These are phyloP conservation scores for Aspergillus nanangensis DNA, from an alignment of 495 filamentous ascomycete species.

Conservation along the genomic window DNA sequence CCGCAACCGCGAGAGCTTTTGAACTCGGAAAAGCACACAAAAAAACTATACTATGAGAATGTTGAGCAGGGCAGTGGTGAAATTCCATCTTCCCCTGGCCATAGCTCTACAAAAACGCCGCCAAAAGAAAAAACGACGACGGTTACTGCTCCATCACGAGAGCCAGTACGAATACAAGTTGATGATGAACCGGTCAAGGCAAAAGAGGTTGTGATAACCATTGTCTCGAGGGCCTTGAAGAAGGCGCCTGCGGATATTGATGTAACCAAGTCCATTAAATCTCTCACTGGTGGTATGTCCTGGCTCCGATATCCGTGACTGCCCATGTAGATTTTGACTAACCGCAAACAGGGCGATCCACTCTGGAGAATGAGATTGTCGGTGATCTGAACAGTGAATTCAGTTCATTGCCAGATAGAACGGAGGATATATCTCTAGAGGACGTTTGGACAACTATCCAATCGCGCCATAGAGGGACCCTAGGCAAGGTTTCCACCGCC, in stretches of 20 bases:
- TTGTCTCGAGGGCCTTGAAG: conserved; percentile 97
- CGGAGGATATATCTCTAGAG: conserved; percentile 93
- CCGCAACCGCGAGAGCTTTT: too few relatives aligned
- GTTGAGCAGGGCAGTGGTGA: too few relatives aligned
- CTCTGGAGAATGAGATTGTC: conserved; percentile 92
- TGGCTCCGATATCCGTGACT: not conserved
- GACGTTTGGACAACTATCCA: conserved; percentile 96
- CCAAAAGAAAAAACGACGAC: too few relatives aligned
- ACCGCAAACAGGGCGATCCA: too few relatives aligned
- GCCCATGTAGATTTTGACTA: too few relatives aligned
- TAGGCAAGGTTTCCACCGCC: conserved; percentile 93
- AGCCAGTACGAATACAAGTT: conserved; percentile 84
- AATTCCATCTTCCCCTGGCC: too few relatives aligned
- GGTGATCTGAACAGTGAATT: conserved; percentile 98
- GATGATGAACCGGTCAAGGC: conserved; percentile 83
- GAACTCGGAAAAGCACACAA: too few relatives aligned
- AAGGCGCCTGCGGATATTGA: conserved; percentile 87
- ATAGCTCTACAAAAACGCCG: too few relatives aligned
- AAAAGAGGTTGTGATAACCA: conserved; percentile 78
- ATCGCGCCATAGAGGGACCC: conserved; percentile 93
- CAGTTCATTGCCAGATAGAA: conserved; percentile 95
- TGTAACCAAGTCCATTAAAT: conserved; percentile 95
- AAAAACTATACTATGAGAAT: too few relatives aligned
- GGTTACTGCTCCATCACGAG: too few relatives aligned
- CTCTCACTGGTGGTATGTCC: conserved; percentile 93